A percentile compares a stretch with the other conserved stretches of the same genome.
These are phyloP conservation scores for Paecilomyces sp. DNA, from an alignment of 2,329 filamentous ascomycete species.

Conservation along the genomic window DNA sequence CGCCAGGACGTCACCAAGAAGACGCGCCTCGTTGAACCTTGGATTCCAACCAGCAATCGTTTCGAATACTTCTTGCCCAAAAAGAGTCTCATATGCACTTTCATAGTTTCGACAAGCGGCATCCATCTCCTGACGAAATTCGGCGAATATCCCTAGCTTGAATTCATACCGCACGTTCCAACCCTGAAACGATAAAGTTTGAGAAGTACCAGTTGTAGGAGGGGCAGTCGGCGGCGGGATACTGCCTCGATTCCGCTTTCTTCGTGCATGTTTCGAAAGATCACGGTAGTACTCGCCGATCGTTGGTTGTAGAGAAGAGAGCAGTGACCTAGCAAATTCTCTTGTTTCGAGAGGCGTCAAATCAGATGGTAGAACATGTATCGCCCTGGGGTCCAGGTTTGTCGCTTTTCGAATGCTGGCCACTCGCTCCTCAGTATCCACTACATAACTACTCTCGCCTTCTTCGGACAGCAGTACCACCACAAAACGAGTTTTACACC, in stretches of 20 bases:
- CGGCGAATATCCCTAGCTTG: conserved; percentile 83
- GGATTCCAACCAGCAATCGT: conserved; percentile 84
- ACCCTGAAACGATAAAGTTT: conserved; percentile 73
- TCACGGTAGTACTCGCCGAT: conserved; percentile 90
- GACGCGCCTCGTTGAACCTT: conserved; percentile 86
- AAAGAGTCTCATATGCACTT: conserved; percentile 74
- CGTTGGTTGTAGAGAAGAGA: conserved; percentile 64
- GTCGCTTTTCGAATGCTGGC: conserved; percentile 72
- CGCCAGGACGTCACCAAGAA: conserved; percentile 73
- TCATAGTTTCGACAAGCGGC: conserved; percentile 78
- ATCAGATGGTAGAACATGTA: conserved; percentile 76
- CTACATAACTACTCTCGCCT: conserved; percentile 53
- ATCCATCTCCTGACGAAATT: conserved; percentile 91
- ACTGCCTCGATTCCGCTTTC: conserved; percentile 74
- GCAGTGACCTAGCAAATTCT: conserved; percentile 65
- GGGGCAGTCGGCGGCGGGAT: conserved; percentile 76
- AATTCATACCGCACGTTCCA: conserved; percentile 96
- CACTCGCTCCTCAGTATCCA: conserved; percentile 67
- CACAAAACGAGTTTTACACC: conserved; percentile 68
- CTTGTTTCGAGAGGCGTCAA: conserved; percentile 64
- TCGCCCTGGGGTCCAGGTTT: conserved; percentile 71
- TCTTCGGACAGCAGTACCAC: conserved; percentile 73
- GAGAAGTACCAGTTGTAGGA: conserved; percentile 75
- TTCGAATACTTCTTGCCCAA: conserved; percentile 78
- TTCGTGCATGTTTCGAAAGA: conserved; percentile 80